A percentile compares a stretch with the other conserved stretches of the same genome.
Evolutionary conservation across 177 flowering plant species (phyloP).

Genomic region (Vitis hybrid): DNA sequence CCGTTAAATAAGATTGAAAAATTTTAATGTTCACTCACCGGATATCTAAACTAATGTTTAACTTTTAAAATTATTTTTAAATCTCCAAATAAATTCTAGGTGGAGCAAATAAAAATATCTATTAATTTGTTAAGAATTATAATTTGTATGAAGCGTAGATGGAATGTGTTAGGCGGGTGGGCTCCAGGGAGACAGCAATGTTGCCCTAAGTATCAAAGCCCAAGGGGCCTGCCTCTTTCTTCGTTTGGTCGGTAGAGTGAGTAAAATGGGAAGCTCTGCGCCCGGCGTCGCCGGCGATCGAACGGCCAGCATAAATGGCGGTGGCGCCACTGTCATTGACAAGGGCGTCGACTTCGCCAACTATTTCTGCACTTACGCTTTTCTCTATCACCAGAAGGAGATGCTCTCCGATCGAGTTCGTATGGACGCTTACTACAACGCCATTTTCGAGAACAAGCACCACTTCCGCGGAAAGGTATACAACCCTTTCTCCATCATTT

Average conservation of each 20-base stretch:
- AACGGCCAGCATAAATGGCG: conserved; percentile 13
- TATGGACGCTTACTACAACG: conserved; percentile 89
- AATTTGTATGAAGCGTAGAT: background rate
- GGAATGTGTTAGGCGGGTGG: no score
- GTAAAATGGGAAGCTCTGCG: conserved; percentile 37
- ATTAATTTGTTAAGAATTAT: background rate
- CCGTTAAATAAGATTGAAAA: no score
- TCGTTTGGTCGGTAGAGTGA: no score
- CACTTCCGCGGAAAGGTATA: conserved; percentile 81
- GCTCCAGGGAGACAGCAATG: no score
- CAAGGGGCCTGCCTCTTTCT: no score
- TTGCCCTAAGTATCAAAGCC: no score
- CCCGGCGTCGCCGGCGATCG: conserved; percentile 34
- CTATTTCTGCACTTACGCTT: conserved; percentile 95
- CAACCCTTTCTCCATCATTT: background rate
- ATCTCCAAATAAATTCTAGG: no score
- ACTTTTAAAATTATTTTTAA: no score
- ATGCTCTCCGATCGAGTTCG: conserved; percentile 96
- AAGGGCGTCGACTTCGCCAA: conserved; percentile 91
- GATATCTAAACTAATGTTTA: no score
- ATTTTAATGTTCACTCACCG: no score
- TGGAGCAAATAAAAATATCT: background rate
- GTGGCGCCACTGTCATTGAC: conserved; percentile 49
- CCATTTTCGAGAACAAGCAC: conserved; percentile 74
- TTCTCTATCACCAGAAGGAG: conserved; percentile 96